These are phyloP conservation scores for Phytopythium boreale DNA, from an alignment of 352 stramenopile species.

Conservation along the genomic window DNA sequence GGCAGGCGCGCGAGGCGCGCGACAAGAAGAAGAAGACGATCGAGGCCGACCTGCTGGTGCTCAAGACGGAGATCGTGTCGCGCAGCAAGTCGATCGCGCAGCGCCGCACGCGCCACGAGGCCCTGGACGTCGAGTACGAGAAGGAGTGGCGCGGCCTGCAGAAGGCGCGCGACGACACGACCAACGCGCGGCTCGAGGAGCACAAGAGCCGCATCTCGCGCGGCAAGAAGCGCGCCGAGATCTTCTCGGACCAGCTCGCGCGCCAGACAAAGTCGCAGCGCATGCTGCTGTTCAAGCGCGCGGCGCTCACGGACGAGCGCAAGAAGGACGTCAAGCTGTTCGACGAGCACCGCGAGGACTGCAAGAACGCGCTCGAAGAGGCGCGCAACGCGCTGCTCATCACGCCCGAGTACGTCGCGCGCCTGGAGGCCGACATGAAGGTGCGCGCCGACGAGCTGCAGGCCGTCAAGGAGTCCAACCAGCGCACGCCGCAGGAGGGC, in stretches of 20 bases:
- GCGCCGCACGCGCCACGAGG: constrained; percentile 67
- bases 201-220: constrained; percentile 66
- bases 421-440: constrained; percentile 85
- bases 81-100: constrained; percentile 70
- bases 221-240: constrained; percentile 83
- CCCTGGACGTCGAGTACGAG: constrained; percentile 80
- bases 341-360: constrained; percentile 83
- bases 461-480: constrained; percentile 80
- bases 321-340: constrained; percentile 80
- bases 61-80: constrained; percentile 81
- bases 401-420: constrained; percentile 82
- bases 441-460: constrained; percentile 71
- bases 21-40: constrained; percentile 85
- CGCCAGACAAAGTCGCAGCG: constrained; percentile 82
- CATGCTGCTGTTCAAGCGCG: constrained; percentile 86
- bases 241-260: constrained; percentile 74
- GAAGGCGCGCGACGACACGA: constrained; percentile 55
- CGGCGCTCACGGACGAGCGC: constrained; percentile 80
- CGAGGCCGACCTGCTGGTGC: constrained; percentile 63
- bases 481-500: constrained; percentile 77
- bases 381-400: constrained; percentile 66
- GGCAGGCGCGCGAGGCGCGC: constrained; percentile 64
- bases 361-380: constrained; percentile 70
- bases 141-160: constrained; percentile 83
- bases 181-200: constrained; percentile 59